These are phyloP conservation scores for Sanghuangporus sanghuang DNA, from an alignment of 1,284 basidiomycete species.

Conservation along the genomic window DNA sequence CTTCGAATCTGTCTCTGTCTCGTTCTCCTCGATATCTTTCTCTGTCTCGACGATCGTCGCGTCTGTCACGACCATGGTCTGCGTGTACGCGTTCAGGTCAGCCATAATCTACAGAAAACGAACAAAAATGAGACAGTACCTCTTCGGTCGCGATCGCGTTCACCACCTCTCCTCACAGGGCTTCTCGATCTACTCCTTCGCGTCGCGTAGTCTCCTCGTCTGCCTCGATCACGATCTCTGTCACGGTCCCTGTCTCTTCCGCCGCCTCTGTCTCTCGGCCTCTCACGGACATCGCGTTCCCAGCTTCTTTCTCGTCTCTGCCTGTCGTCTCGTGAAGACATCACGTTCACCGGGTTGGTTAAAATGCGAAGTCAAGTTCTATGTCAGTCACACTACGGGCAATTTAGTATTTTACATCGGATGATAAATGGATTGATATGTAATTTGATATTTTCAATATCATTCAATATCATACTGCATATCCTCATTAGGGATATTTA, in stretches of 20 bases:
- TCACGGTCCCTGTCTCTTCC: constrained; percentile 30
- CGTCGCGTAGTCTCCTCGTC: constrained; percentile 5
- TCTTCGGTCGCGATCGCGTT: constrained; percentile 42
- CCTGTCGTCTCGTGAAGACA: constrained; percentile 50
- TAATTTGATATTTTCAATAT: too few relatives aligned
- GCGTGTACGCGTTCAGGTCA: background rate
- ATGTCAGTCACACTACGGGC: too few relatives aligned
- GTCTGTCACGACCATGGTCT: constrained; percentile 24
- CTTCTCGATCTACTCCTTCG: constrained; percentile 61
- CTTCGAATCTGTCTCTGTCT: constrained; percentile 20
- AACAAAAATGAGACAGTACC: constrained; percentile 12
- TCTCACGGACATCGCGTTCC: constrained; percentile 51
- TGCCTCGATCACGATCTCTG: constrained; percentile 22
- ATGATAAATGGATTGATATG: too few relatives aligned
- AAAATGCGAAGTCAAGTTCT: background rate
- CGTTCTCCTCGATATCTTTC: constrained; percentile 14
- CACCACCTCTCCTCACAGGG: constrained; percentile 46
- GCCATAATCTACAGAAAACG: background rate
- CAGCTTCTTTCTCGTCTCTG: constrained; percentile 62
- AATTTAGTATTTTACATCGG: too few relatives aligned
- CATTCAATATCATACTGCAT: too few relatives aligned
- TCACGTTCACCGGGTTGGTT: constrained; percentile 20
- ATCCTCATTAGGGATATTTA: too few relatives aligned
- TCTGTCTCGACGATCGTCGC: constrained; percentile 26
- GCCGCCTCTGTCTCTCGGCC: constrained; percentile 33